Evolutionary conservation across 2,329 filamentous ascomycete genomes (phyloP), one percentile per base, ranked within the genome.

Genomic region (Thermothelomyces thermophilus): DNA sequence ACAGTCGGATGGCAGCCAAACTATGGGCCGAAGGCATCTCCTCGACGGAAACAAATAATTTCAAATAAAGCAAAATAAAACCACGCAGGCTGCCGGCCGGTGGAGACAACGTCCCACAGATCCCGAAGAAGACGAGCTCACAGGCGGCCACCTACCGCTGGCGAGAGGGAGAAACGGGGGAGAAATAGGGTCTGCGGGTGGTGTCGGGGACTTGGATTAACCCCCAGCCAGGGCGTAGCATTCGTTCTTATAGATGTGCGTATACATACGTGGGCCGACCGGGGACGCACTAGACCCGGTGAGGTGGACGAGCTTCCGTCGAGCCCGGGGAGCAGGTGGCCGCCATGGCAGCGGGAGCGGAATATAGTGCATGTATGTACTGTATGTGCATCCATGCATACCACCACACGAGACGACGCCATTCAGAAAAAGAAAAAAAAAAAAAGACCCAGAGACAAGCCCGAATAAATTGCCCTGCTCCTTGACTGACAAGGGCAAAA

Each of bases 291-390:
- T 16, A 36, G 37, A 24, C 24, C 36, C 50, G 11, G 22, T 24
- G 35, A 30, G 30, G 17, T 33, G 33, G 48, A 47, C 20, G 36
- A 39, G 26, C 48, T 48, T n/a, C 41, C 45, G 41, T 36, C 31
- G 41, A 48, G 50, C 24, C 45, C 35, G 36, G 41, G 48, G 17
- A 41, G 19, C 48, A 34, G 33, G 9, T 30, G 26, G 30, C 44
- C 28, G 44, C 51, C 52, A 54, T 54, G 48, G 31, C 36, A 22
- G 31, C 39, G 43, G n/a, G 37, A 43, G 28, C 13, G 34, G 40
- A 34, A 40, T 37, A 44, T 26, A 26, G 5, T 26, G 24, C 24
- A 9, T 26, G n/a, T n/a, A n/a, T n/a, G n/a, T n/a, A n/a, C n/a
- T n/a, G n/a, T n/a, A n/a, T n/a, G n/a, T n/a, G n/a, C n/a, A n/a